Evolutionary conservation across 371 early-diverging fungal genomes (phyloP), one percentile per base, ranked within the genome.

Genomic region (Rhizomucor miehei): DNA sequence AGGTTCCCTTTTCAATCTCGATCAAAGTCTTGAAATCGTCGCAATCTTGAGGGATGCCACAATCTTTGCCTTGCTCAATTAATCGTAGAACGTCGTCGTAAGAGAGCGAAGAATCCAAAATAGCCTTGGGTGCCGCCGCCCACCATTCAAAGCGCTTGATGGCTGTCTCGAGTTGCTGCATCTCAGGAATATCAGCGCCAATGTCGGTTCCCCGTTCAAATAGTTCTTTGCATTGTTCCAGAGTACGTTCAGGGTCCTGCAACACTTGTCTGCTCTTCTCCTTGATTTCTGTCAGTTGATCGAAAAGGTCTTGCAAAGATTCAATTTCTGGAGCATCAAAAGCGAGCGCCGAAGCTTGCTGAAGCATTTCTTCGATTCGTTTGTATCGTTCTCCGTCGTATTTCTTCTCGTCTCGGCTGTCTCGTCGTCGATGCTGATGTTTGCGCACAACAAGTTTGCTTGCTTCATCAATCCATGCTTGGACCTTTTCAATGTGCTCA

Each of bases 341-440:
- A 3, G 62, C 35, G 49, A 56, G 46, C 3, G 34, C 34, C 3
- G 49, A 43, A 8, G 44, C 52, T 21, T 62, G 38, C 1, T 62
- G 44, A 20, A 62, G n/a, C 41, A 62, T 25, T 14, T 56, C 29
- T 12, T 25, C 13, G 19, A 62, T 62, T 19, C 53, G 53, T 36
- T 37, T 24, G 35, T 52, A 48, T 21, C 56, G 47, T 45, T 51
- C 57, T 17, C 46, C 57, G 0, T 37, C 38, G 21, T 37, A 44
- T 14, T 24, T 9, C 24, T 51, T 51, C 20, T n/a, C 35, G 17
- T 37, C 47, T 14, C 29, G 44, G 47, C 54, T 46, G 17, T 46
- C 54, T 2, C 54, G 45, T 0, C 54, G 54, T 37, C 54, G 51
- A 9, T 36, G 51, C 29, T 67, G 69, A 24, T 75, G 75, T 45